Conservation (phyloP, 1,139 yeast species). For the Diutina sp. region DNA sequence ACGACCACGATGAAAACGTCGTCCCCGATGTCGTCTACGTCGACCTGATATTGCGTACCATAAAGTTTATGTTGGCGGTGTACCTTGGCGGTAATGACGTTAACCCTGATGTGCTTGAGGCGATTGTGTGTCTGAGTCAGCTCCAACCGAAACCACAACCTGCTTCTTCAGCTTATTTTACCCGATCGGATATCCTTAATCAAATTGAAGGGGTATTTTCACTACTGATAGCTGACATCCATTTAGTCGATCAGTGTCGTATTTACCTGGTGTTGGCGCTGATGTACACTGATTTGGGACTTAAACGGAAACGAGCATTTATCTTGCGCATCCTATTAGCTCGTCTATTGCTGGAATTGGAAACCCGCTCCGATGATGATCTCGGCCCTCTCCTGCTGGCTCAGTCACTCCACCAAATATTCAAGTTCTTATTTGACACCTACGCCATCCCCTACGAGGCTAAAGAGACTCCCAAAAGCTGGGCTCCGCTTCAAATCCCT, state of each 20-base stretch:
- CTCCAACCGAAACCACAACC: background rate
- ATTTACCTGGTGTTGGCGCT: slow-evolving; percentile 58
- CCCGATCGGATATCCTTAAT: slow-evolving; percentile 31
- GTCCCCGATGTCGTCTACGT: slow-evolving; percentile 77
- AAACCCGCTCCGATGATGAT: slow-evolving; percentile 2
- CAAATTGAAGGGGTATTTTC: slow-evolving; percentile 35
- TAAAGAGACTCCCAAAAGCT: slow-evolving; percentile 17
- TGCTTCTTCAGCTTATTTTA: slow-evolving; percentile 7
- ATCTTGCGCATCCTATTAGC: slow-evolving; percentile 49
- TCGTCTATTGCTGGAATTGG: slow-evolving; percentile 33
- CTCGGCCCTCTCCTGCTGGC: slow-evolving; percentile 3
- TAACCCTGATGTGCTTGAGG: background rate
- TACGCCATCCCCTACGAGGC: slow-evolving; percentile 27
- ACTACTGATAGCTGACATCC: slow-evolving; percentile 29
- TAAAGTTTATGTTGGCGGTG: slow-evolving; percentile 47
- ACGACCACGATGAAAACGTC: slow-evolving; percentile 48
- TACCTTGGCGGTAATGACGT: slow-evolving; percentile 34
- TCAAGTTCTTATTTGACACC: slow-evolving; percentile 25
- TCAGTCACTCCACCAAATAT: slow-evolving; percentile 13
- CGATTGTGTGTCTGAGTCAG: background rate
- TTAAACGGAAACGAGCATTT: slow-evolving; percentile 58
- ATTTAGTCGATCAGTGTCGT: slow-evolving; percentile 39
- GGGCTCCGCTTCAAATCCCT: slow-evolving; percentile 49
- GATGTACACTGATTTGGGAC: slow-evolving; percentile 48
- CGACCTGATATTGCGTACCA: slow-evolving; percentile 54